phyloP scores from a whole-genome alignment of 768 basidiomycete genomes.

The Dentipellis fragilis region DNA sequence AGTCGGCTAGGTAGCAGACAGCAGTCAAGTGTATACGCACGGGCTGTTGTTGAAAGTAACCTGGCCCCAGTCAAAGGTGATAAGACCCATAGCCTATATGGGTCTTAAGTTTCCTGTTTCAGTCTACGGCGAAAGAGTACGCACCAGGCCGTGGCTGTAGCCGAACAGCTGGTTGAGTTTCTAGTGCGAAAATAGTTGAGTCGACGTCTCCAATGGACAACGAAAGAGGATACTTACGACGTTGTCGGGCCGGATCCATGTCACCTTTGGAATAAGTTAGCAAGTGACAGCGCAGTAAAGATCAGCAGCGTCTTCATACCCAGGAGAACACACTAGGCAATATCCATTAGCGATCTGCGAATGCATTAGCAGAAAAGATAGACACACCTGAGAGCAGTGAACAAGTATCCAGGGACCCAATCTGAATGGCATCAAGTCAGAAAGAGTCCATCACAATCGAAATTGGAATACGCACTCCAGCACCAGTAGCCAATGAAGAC shows the following conservation, averaged over 20 bases:
- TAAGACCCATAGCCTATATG: background rate
- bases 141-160: background rate
- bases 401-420: background rate
- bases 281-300: background rate
- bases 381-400: conserved; percentile 24
- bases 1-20: too few species aligned
- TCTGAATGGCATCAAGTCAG: background rate
- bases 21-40: background rate
- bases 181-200: background rate
- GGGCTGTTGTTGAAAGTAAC: conserved; percentile 1
- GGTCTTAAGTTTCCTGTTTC: background rate
- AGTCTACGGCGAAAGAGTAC: background rate
- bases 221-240: background rate
- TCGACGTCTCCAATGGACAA: background rate
- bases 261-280: background rate
- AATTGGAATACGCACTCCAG: background rate
- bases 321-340: conserved; percentile 25
- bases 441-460: background rate
- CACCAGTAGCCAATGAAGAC: conserved; percentile 27
- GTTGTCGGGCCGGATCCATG: conserved; percentile 35
- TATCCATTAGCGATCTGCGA: conserved; percentile 32
- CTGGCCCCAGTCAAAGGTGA: conserved; percentile 2
- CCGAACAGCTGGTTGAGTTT: conserved; percentile 45
- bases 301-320: conserved; percentile 18
- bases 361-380: conserved; percentile 11